A percentile compares a stretch with the other conserved stretches of the same genome.
Conservation (phyloP, 345 rosid species). For the Eucalyptus globulus region DNA sequence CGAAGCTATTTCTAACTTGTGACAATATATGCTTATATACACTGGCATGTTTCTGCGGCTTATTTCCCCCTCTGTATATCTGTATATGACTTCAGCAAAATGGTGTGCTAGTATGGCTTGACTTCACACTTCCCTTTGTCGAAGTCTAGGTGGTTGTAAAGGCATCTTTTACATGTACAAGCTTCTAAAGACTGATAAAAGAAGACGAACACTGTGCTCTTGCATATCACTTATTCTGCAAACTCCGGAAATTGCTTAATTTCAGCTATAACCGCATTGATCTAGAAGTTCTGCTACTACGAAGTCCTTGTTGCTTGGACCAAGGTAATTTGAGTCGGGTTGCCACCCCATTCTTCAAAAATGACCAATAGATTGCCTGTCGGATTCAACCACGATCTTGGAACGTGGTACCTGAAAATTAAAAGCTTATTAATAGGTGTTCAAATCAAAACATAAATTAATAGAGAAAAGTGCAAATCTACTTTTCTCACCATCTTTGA, state of each 20-base stretch:
- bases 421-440: neutral
- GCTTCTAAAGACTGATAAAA: neutral
- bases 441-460: neutral
- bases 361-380: conserved; percentile 41
- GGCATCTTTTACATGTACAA: neutral
- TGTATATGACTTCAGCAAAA: neutral
- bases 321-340: conserved; percentile 57
- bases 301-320: conserved; percentile 26
- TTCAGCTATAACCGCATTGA: neutral
- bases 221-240: neutral
- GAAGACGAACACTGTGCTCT: neutral
- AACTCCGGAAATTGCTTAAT: neutral
- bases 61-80: neutral
- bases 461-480: neutral
- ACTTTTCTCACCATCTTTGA: conserved; percentile 54
- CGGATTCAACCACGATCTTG: conserved; percentile 73
- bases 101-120: neutral
- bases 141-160: neutral
- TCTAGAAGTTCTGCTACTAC: neutral
- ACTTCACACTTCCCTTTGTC: neutral
- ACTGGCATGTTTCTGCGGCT: neutral
- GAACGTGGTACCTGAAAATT: conserved; percentile 73
- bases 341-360: conserved; percentile 55
- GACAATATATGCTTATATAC: neutral
- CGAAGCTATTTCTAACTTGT: neutral